Evolutionary conservation across 2,329 filamentous ascomycete genomes (phyloP), one percentile per base, ranked within the genome.

Genomic region (Trichophyton schoenleinii): DNA sequence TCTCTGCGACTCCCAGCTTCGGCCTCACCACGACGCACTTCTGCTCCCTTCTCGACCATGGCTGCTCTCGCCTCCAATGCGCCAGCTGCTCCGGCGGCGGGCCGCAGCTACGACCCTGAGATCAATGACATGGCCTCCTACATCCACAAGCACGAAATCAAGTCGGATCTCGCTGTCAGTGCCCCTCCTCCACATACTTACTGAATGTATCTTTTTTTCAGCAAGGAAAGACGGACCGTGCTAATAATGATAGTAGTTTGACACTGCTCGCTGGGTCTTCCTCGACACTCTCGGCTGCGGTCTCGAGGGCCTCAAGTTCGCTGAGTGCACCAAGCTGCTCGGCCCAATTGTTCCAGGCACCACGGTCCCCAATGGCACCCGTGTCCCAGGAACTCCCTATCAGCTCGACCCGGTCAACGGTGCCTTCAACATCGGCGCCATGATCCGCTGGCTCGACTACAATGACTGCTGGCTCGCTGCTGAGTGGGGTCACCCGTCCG

Each of bases 381-480:
- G 86, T 73, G 89, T 99, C 52, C 89, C 89, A 46, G 94, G 94
- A 66, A 97, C 94, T 36, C 85, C 88, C 67, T 97, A 92, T 79
- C 87, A 95, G 78, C 86, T 99, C 68, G 94, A 97, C 74, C 94
- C 94, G 44, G 86, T 97, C 73, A 92, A 92, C 70, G 94, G 87
- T 65, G 94, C 94, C 66, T 97, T 99, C 84, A 97, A 97, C 82
- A 97, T 99, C 70, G 94, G 94, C 70, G 88, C 94, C 70, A 95
- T 96, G 87, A 96, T 99, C 79, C 84, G 94, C 73, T 99, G 94
- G 94, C 84, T 99, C 70, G 94, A 99, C 80, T 99, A 97, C 84
- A 99, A 99, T 76, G 94, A 99, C 83, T 97, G 94, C 84, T 99
- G 92, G 94, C 82, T 97, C 66, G 94, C 92, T 52, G 94, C 94